These are phyloP conservation scores for Manihot esculenta DNA, from an alignment of 441 rosid genomes.

Conservation along the genomic window DNA sequence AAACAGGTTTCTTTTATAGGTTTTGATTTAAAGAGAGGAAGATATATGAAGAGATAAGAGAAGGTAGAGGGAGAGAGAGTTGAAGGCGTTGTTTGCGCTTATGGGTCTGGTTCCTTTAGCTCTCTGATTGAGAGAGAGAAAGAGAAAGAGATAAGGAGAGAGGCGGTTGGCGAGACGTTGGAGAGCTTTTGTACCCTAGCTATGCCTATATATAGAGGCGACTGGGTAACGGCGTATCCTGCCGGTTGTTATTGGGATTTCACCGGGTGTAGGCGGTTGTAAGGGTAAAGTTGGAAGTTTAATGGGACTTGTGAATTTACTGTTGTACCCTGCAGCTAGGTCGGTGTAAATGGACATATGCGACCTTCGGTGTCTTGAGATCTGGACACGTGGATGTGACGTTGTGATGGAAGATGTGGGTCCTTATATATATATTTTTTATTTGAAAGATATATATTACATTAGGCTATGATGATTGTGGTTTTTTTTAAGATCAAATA, in stretches of 20 bases:
- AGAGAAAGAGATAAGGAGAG: conserved; percentile 6
- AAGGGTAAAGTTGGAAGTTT: conserved; percentile 4
- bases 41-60: conserved; percentile 2
- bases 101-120: conserved; percentile 4
- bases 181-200: background rate
- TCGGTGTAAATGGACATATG: background rate
- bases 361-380: background rate
- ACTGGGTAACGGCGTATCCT: background rate
- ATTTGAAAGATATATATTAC: too few species aligned
- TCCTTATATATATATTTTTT: too few species aligned
- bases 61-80: conserved; percentile 9
- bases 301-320: background rate
- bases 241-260: background rate
- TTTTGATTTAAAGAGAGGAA: conserved; percentile 16
- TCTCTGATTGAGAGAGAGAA: conserved; percentile 13
- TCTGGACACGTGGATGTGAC: background rate
- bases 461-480: too few species aligned
- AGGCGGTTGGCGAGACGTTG: background rate
- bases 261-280: background rate
- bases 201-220: background rate
- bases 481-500: too few species aligned
- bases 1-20: conserved; percentile 42
- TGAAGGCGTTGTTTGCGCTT: conserved; percentile 7
- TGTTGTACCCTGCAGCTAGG: background rate
- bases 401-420: background rate